Evolutionary conservation across 768 basidiomycete genomes (phyloP).

Genomic region (Mycena epipterygia): DNA sequence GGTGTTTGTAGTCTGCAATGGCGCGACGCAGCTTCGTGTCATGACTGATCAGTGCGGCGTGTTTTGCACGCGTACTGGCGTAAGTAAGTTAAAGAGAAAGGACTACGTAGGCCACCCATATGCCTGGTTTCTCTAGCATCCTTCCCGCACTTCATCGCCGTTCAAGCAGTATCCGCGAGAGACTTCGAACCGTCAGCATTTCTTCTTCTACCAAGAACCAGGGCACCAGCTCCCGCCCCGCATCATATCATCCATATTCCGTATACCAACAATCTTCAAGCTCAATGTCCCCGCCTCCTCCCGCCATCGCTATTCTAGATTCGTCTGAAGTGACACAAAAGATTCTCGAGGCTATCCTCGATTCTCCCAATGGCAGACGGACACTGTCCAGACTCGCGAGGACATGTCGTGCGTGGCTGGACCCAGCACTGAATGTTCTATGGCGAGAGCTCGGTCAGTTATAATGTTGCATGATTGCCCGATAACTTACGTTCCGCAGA

Average conservation of each 20-base stretch:
- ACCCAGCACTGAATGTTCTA: slow-evolving; percentile 77
- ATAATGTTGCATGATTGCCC: background rate
- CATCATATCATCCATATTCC: slow-evolving; percentile 56
- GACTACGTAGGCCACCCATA: slow-evolving; percentile 28
- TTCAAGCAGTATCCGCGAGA: slow-evolving; percentile 49
- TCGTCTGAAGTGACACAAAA: slow-evolving; percentile 42
- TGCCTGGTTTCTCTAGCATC: slow-evolving; percentile 36
- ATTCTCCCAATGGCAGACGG: slow-evolving; percentile 75
- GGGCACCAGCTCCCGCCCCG: slow-evolving; percentile 38
- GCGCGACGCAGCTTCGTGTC: slow-evolving; percentile 21
- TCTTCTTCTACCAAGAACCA: slow-evolving; percentile 37
- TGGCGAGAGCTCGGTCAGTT: slow-evolving; percentile 73
- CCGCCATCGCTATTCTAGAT: slow-evolving; percentile 64
- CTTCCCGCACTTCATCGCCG: slow-evolving; percentile 46
- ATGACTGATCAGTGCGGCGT: slow-evolving; percentile 27
- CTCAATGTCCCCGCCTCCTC: slow-evolving; percentile 52
- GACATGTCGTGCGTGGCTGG: slow-evolving; percentile 81
- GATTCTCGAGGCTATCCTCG: slow-evolving; percentile 65
- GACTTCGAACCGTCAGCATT: slow-evolving; percentile 45
- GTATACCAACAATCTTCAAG: slow-evolving; percentile 62
- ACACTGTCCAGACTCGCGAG: slow-evolving; percentile 79
- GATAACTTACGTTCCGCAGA: slow-evolving; percentile 49
- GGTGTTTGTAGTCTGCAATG: slow-evolving; percentile 11
- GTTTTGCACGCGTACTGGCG: slow-evolving; percentile 30
- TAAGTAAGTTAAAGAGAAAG: slow-evolving; percentile 33